Conservation (phyloP, 2,329 filamentous ascomycete genomes). For the Diaporthe longicolla region DNA sequence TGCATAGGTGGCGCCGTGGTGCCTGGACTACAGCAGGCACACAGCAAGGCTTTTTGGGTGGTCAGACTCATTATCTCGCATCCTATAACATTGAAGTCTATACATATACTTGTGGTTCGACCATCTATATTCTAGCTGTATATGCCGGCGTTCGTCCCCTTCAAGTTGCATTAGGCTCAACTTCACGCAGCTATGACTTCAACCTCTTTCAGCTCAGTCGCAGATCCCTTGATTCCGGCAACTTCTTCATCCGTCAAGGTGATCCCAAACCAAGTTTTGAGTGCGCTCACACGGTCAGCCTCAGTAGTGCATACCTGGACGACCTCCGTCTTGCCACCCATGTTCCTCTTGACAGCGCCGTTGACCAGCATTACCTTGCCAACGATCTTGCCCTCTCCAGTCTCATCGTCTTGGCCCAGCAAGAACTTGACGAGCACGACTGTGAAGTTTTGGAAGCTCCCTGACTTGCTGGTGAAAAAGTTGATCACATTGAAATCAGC, state of each 20-base stretch:
- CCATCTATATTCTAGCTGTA: background rate
- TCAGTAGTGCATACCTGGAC: slow-evolving; percentile 65
- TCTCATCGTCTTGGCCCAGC: slow-evolving; percentile 56
- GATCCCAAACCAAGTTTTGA: slow-evolving; percentile 68
- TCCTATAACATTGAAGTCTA: background rate
- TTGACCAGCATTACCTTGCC: slow-evolving; percentile 68
- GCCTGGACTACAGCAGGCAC: background rate
- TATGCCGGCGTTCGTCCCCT: background rate
- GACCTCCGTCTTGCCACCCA: slow-evolving; percentile 63
- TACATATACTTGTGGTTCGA: background rate
- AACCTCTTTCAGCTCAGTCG: slow-evolving; percentile 57
- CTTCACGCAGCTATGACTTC: slow-evolving; percentile 34
- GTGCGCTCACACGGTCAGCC: slow-evolving; percentile 64
- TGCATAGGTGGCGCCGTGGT: background rate
- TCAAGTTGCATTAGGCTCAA: slow-evolving; percentile 3
- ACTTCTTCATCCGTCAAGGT: slow-evolving; percentile 64
- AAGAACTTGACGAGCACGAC: slow-evolving; percentile 70
- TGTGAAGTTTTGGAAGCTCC: slow-evolving; percentile 66
- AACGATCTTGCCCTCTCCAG: slow-evolving; percentile 59
- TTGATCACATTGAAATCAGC: slow-evolving; percentile 74
- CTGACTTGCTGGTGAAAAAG: slow-evolving; percentile 65
- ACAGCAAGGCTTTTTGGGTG: slow-evolving; percentile 14
- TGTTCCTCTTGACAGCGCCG: slow-evolving; percentile 66
- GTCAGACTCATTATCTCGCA: background rate
- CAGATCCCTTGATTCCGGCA: slow-evolving; percentile 63